Base-by-base conservation (phyloP, 83 land plant genomes). In the Diphasiastrum complanatum region DNA sequence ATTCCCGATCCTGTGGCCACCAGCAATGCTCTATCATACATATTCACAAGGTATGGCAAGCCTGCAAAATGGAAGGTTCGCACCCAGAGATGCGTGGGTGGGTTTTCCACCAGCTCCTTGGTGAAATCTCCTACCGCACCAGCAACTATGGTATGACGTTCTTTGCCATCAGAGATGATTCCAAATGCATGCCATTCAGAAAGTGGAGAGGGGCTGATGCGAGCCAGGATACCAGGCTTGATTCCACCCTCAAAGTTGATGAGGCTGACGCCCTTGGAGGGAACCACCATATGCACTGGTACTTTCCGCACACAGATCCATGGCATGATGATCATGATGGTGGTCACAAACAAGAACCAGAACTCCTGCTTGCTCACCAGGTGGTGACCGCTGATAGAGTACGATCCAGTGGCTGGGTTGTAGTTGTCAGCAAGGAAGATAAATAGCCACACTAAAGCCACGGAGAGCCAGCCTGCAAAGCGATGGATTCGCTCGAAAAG, bases 41-140 rank as follows among this genome's bases (percentile, higher is more conserved):
- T 70, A 65, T 79, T 80, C 12, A 65, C 65, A 16, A 83, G 70
- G 54, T 80, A 83, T 0, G 86, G 78, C 30, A 83, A 33, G 1
- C 84, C 86, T 18, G 79, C 81, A 35, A 75, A 84, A 50, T 72
- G 79, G 5, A 78, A 55, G 2, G 45, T 14, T 23, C 81, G 63
- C 1, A 71, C 73, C 84, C 81, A 84, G 14, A 84, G 37, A 47
- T 80, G 81, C 37, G 59, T 60, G 1, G 84, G 87, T 3, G 84
- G 84, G 66, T 74, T 45, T 0, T 76, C 29, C 28, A 80, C 87
- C 28, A 77, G 60, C 2, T 65, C 64, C 22, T 63, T 68, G 10
- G 87, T 83, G 73, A 80, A 80, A 70, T 80, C 84, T 6, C 87
- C 81, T 20, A 79, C 87, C 1, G 84, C 87, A 0, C 87, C 84